These are phyloP conservation scores for Hygrophila difformis DNA, from an alignment of 257 asterid genomes.

Conservation along the genomic window DNA sequence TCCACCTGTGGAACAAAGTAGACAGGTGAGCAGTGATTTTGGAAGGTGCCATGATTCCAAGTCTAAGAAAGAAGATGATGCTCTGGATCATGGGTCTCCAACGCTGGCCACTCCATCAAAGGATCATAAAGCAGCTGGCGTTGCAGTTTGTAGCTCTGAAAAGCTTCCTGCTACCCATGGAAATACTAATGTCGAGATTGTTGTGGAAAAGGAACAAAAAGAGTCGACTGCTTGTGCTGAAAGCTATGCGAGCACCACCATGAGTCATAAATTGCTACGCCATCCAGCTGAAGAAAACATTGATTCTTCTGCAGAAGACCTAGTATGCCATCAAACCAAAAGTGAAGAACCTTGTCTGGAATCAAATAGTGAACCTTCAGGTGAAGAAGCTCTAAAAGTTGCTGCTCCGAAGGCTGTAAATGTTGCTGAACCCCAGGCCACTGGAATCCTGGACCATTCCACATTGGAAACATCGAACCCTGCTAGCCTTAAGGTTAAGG, in stretches of 20 bases:
- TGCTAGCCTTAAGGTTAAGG: conserved; percentile 1
- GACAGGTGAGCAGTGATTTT: conserved; percentile 14
- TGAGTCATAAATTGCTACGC: neutral
- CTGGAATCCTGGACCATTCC: neutral
- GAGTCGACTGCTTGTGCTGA: conserved; percentile 15
- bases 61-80: conserved; percentile 16
- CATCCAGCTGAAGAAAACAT: conserved; percentile 9
- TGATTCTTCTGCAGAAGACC: conserved; percentile 1
- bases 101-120: conserved; percentile 15
- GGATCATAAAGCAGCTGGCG: conserved; percentile 6
- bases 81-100: conserved; percentile 13
- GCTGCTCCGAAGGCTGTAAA: neutral
- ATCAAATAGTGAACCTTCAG: conserved; percentile 13
- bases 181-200: conserved; percentile 5
- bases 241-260: conserved; percentile 5
- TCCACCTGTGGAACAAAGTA: conserved; percentile 23
- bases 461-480: conserved; percentile 5
- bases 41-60: conserved; percentile 13
- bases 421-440: conserved; percentile 6
- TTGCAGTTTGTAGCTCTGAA: conserved; percentile 6
- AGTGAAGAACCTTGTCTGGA: conserved; percentile 13
- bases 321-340: conserved; percentile 3
- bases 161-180: neutral
- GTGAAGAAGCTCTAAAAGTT: neutral
- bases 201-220: conserved; percentile 11